These are phyloP conservation scores for Agrocybe pediades DNA, from an alignment of 768 basidiomycete genomes.

Conservation along the genomic window DNA sequence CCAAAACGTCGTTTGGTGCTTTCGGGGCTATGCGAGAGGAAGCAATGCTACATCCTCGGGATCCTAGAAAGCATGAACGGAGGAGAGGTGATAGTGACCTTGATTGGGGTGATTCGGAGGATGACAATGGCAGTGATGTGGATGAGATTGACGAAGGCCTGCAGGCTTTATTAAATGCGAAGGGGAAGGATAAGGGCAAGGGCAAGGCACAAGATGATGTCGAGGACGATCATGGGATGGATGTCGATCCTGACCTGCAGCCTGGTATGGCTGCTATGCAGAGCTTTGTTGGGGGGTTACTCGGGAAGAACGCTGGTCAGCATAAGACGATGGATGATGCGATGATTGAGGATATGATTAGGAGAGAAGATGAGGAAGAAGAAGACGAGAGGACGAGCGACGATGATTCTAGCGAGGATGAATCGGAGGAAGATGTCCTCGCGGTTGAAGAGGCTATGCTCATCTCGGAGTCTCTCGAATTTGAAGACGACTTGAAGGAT, in stretches of 20 bases:
- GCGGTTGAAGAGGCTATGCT: slow-evolving; percentile 48
- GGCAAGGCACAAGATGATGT: slow-evolving; percentile 9
- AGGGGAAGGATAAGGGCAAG: slow-evolving; percentile 12
- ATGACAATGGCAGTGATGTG: slow-evolving; percentile 28
- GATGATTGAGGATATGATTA: slow-evolving; percentile 51
- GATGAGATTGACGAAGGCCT: slow-evolving; percentile 28
- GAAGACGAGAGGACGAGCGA: slow-evolving; percentile 30
- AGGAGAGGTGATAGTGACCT: slow-evolving; percentile 68
- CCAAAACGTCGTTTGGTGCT: slow-evolving; percentile 39
- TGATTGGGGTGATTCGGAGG: slow-evolving; percentile 59
- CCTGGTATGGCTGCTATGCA: slow-evolving; percentile 49
- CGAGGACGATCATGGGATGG: slow-evolving; percentile 58
- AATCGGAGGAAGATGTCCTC: slow-evolving; percentile 38
- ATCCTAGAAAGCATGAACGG: slow-evolving; percentile 49
- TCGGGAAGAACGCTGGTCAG: slow-evolving; percentile 41
- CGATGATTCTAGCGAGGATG: slow-evolving; percentile 33
- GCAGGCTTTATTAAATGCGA: slow-evolving; percentile 29
- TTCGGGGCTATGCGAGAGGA: slow-evolving; percentile 61
- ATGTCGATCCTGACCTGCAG: slow-evolving; percentile 57
- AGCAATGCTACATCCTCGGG: slow-evolving; percentile 42
- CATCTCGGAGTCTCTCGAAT: slow-evolving; percentile 32
- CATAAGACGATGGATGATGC: slow-evolving; percentile 71
- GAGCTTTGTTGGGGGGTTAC: slow-evolving; percentile 51
- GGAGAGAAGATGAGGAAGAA: slow-evolving; percentile 47
- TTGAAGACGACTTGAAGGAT: slow-evolving; percentile 20